phyloP scores from a whole-genome alignment of 306 rosid species.

The Inga laurina region DNA sequence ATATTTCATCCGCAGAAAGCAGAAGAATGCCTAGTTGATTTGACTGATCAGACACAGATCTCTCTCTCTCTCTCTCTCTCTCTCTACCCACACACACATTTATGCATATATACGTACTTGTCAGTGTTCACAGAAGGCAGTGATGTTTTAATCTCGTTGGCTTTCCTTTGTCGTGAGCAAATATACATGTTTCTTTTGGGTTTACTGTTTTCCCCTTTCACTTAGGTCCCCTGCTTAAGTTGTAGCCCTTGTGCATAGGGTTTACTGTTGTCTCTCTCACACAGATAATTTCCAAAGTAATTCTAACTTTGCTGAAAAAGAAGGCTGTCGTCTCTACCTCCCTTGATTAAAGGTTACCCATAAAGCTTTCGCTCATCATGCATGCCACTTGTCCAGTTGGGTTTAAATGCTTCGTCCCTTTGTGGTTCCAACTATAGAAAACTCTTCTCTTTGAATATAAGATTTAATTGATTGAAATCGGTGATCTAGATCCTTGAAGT shows the following conservation, averaged over 20 bases:
- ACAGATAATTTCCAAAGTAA: conserved; percentile 30
- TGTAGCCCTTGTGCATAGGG: conserved; percentile 22
- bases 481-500: no score
- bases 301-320: conserved; percentile 43
- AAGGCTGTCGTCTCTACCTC: conserved; percentile 27
- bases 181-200: background rate
- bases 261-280: conserved; percentile 17
- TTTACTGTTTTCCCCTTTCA: conserved; percentile 32
- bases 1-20: background rate
- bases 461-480: no score
- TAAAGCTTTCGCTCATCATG: conserved; percentile 25
- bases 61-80: conserved; percentile 42
- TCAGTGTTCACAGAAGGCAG: conserved; percentile 62
- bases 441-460: no score
- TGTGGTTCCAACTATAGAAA: background rate
- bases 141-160: conserved; percentile 39
- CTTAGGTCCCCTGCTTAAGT: conserved; percentile 23
- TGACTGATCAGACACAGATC: conserved; percentile 56
- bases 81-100: conserved; percentile 19
- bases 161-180: conserved; percentile 32
- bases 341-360: conserved; percentile 10
- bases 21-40: conserved; percentile 39
- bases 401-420: conserved; percentile 6
- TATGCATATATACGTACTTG: conserved; percentile 37
- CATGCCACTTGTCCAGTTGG: conserved; percentile 36